A percentile compares a stretch with the other conserved stretches of the same genome.
Conservation (phyloP, 2,329 filamentous ascomycete genomes). For the Celoporthe dispersa region DNA sequence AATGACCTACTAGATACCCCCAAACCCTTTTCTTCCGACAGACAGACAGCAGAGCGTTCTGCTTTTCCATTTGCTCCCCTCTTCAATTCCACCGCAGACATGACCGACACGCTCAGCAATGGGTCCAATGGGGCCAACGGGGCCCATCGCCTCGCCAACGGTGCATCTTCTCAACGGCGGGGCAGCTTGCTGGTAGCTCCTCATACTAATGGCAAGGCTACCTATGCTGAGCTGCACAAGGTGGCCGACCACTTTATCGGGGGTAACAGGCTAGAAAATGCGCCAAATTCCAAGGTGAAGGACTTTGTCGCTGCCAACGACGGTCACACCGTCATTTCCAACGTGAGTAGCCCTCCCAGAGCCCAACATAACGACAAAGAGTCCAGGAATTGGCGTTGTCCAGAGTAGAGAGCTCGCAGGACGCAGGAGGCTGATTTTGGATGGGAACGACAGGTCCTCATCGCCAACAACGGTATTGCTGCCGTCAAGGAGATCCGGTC, state of each 20-base stretch:
- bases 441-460: conserved; percentile 73
- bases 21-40: conserved; percentile 3
- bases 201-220: conserved; percentile 61
- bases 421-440: not conserved
- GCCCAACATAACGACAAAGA: not conserved
- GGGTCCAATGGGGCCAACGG: conserved; percentile 42
- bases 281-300: conserved; percentile 85
- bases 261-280: conserved; percentile 84
- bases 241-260: conserved; percentile 95
- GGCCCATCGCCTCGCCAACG: conserved; percentile 41
- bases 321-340: conserved; percentile 98
- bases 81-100: conserved; percentile 34
- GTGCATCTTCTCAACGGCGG: conserved; percentile 38
- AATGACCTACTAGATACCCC: conserved; percentile 34
- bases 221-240: conserved; percentile 80
- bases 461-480: conserved; percentile 99
- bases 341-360: conserved; percentile 63
- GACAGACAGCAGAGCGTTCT: conserved; percentile 20
- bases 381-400: not conserved
- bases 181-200: conserved; percentile 52
- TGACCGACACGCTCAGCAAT: conserved; percentile 50
- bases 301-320: conserved; percentile 90
- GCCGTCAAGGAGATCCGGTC: conserved; percentile 99
- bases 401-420: not conserved
- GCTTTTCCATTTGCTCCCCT: conserved; percentile 23